Evolutionary conservation across 2,329 filamentous ascomycete genomes (phyloP), one percentile per base, ranked within the genome.

Genomic region (Ophiostoma perfectum): DNA sequence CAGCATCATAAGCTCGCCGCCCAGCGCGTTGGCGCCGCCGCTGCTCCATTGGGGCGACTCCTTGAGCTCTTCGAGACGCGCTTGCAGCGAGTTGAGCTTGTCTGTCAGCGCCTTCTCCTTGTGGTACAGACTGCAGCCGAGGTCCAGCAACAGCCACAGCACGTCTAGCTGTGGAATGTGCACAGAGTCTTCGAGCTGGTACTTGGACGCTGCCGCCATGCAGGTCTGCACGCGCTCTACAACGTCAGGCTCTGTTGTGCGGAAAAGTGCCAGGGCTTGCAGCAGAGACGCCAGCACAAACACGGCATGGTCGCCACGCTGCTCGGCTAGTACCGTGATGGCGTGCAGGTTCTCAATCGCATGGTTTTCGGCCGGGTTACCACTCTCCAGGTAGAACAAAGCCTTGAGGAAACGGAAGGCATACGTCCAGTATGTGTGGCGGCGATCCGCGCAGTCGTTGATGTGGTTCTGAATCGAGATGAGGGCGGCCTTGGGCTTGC

Each of bases 401-500:
- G 89, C 86, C 72, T 91, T 90, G 14, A 93, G 78, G 63, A 94
- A 87, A 7, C 90, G 87, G 73, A 93, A 90, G 0, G 88, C 89
- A 75, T 93, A 94, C 16, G 89, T 83, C 91, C 91, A 94, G 65
- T 87, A 84, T 90, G 88, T 74, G 88, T 86, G 74, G 87, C 88
- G 47, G 81, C 86, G 70, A 14, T 87, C 84, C 76, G 89, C 85
- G 42, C 88, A 87, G 73, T 92, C 88, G 0, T 83, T 80, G 63
- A 93, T 90, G 62, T 89, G 83, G 39, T 83, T 83, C 74, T 93
- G 90, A 16, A 92, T 79, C 0, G 88, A 84, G 71, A 90, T 93
- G 73, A 93, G 81, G 0, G 90, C 89, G 1, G 90, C 90, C 73
- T 90, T 91, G 66, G 85, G 86, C 71, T 87, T 92, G 58, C 87